Evolutionary conservation across 83 land plant species (phyloP), one percentile per base, ranked within the genome.

Genomic region (Diphasiastrum complanatum): DNA sequence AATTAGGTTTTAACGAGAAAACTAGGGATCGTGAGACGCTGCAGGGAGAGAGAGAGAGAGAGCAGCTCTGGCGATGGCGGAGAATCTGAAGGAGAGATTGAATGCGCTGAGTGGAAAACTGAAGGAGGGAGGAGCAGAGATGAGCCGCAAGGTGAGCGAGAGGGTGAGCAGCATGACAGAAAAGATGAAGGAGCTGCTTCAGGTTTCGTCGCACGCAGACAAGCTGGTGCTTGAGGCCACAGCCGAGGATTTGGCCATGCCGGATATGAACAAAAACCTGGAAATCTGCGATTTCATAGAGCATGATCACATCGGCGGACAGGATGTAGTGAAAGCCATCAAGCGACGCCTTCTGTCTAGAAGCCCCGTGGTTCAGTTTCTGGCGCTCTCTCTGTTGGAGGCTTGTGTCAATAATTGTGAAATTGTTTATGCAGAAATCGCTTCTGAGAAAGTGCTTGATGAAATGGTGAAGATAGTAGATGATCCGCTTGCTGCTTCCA

Each of bases 401-500:
- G 18, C 51, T 6, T 48, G 51, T 18, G 51, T 48, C 51, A 48
- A 48, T 18, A 24, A n/a, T n/a, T n/a, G n/a, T n/a, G n/a, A n/a
- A n/a, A n/a, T n/a, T n/a, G n/a, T n/a, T n/a, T n/a, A n/a, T n/a
- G n/a, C n/a, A n/a, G n/a, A n/a, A n/a, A n/a, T n/a, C n/a, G n/a
- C n/a, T n/a, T n/a, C n/a, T n/a, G n/a, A n/a, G n/a, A n/a, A n/a
- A n/a, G n/a, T n/a, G n/a, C n/a, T n/a, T n/a, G n/a, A n/a, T n/a
- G n/a, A 48, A 6, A 48, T 48, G 51, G 51, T 48, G 51, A 48
- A 18, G 51, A 48, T 48, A 24, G 51, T 24, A 18, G 51, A 48
- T 18, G 51, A 48, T 48, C n/a, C 18, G 23, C n/a, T 18, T 18
- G 18, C 51, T 5, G n/a, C 23, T 18, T 24, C 51, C 6, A 6